phyloP scores from a whole-genome alignment of 805 yeast genomes.

The Candida gorgasii region DNA sequence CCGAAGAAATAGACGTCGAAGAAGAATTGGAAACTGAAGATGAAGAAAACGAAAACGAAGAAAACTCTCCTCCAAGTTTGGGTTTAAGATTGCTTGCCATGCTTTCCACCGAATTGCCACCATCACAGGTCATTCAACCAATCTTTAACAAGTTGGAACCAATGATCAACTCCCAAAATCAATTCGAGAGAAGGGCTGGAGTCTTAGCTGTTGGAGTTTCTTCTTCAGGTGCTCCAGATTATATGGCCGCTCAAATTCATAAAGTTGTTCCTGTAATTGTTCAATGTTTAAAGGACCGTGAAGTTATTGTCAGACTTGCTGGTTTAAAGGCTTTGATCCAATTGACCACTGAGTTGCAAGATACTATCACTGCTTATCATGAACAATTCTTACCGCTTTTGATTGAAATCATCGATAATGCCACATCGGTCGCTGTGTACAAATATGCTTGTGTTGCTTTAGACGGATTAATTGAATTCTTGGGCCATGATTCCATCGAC shows the following conservation, averaged over 20 bases:
- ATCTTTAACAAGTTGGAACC: conserved; percentile 64
- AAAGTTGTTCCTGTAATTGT: conserved; percentile 72
- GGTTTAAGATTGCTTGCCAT: conserved; percentile 79
- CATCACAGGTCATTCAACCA: conserved; percentile 85
- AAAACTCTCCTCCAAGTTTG: conserved; percentile 72
- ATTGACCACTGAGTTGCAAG: conserved; percentile 82
- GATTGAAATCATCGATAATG: conserved; percentile 82
- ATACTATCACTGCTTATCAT: conserved; percentile 80
- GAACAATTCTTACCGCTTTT: conserved; percentile 81
- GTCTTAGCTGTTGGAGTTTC: conserved; percentile 78
- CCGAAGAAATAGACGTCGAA: conserved; percentile 75
- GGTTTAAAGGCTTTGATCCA: conserved; percentile 80
- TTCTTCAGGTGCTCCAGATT: conserved; percentile 94
- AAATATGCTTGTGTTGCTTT: conserved; percentile 88
- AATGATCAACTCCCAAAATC: conserved; percentile 57
- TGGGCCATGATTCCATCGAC: conserved; percentile 82
- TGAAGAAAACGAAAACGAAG: conserved; percentile 93
- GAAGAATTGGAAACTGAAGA: conserved; percentile 76
- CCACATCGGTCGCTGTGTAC: conserved; percentile 79
- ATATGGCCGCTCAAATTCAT: conserved; percentile 69
- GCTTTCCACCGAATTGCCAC: conserved; percentile 84
- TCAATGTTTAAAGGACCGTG: conserved; percentile 73
- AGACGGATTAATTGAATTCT: conserved; percentile 89
- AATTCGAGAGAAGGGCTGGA: conserved; percentile 84
- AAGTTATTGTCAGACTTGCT: conserved; percentile 76